phyloP scores from a whole-genome alignment of 305 asterid species.

The Fraxinus xanthoxyloides region DNA sequence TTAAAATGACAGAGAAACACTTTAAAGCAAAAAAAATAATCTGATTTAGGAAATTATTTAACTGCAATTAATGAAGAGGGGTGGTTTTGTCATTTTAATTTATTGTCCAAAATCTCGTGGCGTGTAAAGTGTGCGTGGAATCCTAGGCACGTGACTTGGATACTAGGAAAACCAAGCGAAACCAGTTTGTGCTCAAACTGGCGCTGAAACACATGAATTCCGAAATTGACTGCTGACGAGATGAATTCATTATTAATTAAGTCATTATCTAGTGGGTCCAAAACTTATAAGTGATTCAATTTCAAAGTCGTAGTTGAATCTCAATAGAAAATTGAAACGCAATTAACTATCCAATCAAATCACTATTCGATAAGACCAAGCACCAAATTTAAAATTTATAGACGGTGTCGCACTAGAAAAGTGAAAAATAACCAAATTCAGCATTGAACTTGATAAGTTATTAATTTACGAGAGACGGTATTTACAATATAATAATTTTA shows the following conservation, averaged over 20 bases:
- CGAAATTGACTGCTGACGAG: neutral
- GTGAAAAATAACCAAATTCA: neutral
- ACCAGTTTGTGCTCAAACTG: neutral
- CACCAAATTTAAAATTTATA: neutral
- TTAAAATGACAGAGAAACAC: neutral
- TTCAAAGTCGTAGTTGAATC: neutral
- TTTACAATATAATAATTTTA: neutral
- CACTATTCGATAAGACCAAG: neutral
- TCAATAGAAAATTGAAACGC: neutral
- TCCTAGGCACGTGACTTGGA: neutral
- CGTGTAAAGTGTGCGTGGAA: neutral
- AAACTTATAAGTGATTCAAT: neutral
- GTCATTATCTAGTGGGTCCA: neutral
- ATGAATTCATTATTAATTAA: neutral
- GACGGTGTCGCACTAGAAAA: neutral
- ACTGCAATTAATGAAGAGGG: neutral
- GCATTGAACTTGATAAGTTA: neutral
- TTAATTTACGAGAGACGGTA: neutral
- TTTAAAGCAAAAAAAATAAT: neutral
- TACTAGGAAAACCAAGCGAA: neutral
- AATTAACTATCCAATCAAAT: neutral
- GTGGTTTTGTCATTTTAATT: neutral
- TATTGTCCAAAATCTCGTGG: neutral
- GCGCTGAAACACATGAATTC: neutral
- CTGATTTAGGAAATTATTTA: neutral